Percentiles rank a stretch among this genome's conserved stretches.
These are phyloP conservation scores for Fusarium succisae DNA, from an alignment of 2,329 filamentous ascomycete genomes.

Conservation along the genomic window DNA sequence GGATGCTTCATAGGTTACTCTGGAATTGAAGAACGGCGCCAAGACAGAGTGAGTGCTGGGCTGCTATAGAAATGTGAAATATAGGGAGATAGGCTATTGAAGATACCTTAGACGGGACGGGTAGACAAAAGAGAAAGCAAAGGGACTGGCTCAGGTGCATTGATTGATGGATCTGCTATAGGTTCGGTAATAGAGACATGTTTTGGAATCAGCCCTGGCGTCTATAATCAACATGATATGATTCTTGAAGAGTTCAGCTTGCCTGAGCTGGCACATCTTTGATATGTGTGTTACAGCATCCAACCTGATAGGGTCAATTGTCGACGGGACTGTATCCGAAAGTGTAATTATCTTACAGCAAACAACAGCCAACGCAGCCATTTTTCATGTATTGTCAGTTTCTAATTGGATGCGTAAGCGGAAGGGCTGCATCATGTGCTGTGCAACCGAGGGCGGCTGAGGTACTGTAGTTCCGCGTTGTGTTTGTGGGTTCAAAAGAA, in stretches of 20 bases:
- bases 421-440: conserved; percentile 6
- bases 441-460: conserved; percentile 1
- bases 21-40: conserved; percentile 40
- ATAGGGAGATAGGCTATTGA: conserved; percentile 7
- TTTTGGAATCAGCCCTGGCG: background rate
- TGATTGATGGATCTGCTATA: background rate
- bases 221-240: background rate
- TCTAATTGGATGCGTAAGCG: conserved; percentile 1
- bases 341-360: background rate
- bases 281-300: background rate
- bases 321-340: background rate
- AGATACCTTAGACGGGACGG: background rate
- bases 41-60: conserved; percentile 10
- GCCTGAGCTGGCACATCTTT: background rate
- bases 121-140: conserved; percentile 14
- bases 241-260: background rate
- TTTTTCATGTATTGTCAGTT: background rate
- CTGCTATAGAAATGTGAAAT: background rate
- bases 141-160: background rate
- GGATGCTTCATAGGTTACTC: conserved; percentile 35
- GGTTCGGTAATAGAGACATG: background rate
- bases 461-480: background rate
- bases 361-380: background rate
- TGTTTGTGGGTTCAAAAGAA: conserved; percentile 2
- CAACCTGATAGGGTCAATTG: background rate